Evolutionary conservation across 148 eudicot genomes (phyloP).

Genomic region (Amaranthus hypochondriacus): DNA sequence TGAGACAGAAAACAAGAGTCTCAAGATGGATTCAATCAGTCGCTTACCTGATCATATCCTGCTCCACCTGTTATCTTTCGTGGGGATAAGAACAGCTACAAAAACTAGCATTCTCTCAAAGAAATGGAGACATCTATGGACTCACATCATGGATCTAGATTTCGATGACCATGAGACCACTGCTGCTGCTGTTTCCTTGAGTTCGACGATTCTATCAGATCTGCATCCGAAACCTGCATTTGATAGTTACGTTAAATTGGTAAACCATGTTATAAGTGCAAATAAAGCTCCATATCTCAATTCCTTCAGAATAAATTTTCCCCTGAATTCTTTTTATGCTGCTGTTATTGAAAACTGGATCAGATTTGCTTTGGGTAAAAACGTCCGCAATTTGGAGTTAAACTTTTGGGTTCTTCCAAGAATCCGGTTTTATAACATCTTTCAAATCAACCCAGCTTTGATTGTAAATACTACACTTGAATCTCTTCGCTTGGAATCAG

Average conservation of each 20-base stretch:
- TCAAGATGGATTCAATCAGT: constrained; percentile 1
- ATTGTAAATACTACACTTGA: neutral
- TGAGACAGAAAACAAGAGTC: neutral
- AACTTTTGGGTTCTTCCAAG: neutral
- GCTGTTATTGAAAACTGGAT: neutral
- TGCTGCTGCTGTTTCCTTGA: neutral
- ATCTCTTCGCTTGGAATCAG: neutral
- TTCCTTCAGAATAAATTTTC: neutral
- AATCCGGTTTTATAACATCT: neutral
- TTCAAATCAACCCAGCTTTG: neutral
- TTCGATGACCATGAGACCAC: neutral
- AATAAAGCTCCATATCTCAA: neutral
- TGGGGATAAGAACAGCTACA: neutral
- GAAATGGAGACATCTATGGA: constrained; percentile 8
- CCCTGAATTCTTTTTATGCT: neutral
- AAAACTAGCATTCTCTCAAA: constrained; percentile 4
- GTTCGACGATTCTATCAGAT: neutral
- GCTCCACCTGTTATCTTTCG: neutral
- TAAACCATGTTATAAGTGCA: neutral
- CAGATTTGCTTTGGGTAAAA: neutral
- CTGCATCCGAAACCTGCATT: neutral
- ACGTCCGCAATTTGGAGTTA: neutral
- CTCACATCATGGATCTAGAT: constrained; percentile 1
- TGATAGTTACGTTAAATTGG: neutral
- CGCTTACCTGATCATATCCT: constrained; percentile 3